These are phyloP conservation scores for Dendrobium officinale DNA, from an alignment of 106 monocot species.

Conservation along the genomic window DNA sequence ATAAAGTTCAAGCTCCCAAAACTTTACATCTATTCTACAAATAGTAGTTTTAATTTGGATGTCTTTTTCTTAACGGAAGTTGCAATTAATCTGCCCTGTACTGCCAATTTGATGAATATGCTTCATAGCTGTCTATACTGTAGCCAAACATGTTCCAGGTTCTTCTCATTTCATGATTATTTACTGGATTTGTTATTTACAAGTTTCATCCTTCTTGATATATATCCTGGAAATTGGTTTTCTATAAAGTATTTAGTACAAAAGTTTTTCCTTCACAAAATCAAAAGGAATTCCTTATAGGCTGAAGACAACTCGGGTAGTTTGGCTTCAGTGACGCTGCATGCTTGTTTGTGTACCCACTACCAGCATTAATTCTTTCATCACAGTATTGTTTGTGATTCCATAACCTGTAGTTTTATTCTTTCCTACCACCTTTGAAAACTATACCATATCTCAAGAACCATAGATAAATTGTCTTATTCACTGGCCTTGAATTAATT, in stretches of 20 bases:
- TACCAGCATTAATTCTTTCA: neutral
- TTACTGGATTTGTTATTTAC: conserved; percentile 2
- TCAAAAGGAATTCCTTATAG: neutral
- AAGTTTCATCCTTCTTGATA: neutral
- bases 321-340: neutral
- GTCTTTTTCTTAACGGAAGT: neutral
- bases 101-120: neutral
- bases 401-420: neutral
- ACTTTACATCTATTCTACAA: neutral
- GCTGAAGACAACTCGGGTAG: neutral
- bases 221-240: neutral
- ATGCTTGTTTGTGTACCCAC: neutral
- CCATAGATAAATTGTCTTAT: neutral
- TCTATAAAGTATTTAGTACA: neutral
- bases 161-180: neutral
- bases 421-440: neutral
- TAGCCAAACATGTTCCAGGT: neutral
- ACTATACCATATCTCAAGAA: too few species aligned
- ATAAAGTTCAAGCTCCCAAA: neutral
- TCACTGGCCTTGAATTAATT: neutral
- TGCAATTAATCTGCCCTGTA: neutral
- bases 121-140: conserved; percentile 3
- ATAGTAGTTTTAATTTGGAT: neutral
- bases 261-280: neutral
- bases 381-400: neutral